phyloP scores from a whole-genome alignment of 768 basidiomycete species.

The Rhizopogon vulgaris region DNA sequence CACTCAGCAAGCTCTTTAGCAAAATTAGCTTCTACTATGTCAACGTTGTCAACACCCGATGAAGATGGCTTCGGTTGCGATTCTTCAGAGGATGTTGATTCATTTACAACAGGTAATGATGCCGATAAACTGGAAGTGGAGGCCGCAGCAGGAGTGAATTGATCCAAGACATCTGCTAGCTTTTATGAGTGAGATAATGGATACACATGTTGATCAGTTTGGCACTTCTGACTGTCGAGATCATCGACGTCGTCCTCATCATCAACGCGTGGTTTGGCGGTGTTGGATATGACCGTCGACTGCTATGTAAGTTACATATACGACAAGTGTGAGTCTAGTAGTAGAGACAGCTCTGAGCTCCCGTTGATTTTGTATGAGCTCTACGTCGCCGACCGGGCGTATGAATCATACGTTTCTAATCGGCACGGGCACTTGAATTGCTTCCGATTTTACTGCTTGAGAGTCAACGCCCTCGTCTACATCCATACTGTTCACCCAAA shows the following conservation, averaged over 20 bases:
- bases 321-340: no score
- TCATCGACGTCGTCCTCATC: no score
- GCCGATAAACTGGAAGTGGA: conserved; percentile 9
- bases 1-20: conserved; percentile 32
- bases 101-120: conserved; percentile 9
- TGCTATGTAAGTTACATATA: no score
- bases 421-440: background rate
- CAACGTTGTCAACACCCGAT: background rate
- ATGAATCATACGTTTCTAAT: no score
- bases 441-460: background rate
- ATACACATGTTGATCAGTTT: background rate
- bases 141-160: conserved; percentile 28
- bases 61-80: conserved; percentile 6
- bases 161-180: conserved; percentile 41
- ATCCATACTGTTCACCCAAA: background rate
- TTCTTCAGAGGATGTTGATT: conserved; percentile 14
- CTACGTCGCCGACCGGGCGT: no score
- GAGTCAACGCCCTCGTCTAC: no score
- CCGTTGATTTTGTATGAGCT: no score
- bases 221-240: no score
- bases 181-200: conserved; percentile 7
- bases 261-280: no score
- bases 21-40: conserved; percentile 25
- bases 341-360: no score
- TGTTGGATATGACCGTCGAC: conserved; percentile 29